Evolutionary conservation across 176 grass and related monocot species (phyloP), one percentile per base, ranked within the genome.

Genomic region (Poa pratensis): DNA sequence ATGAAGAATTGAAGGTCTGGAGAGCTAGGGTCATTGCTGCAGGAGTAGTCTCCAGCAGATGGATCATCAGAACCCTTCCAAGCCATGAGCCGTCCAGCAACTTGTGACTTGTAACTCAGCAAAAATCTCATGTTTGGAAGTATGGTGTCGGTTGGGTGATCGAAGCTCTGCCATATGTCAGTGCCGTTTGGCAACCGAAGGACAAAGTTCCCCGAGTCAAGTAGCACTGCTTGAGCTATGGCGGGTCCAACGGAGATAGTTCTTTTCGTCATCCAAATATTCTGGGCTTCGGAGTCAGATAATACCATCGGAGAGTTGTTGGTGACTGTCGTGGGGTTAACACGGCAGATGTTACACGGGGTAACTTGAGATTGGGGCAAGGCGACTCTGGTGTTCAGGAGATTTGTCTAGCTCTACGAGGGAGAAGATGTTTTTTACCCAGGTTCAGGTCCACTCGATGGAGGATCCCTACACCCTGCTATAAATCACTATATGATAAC

Each of bases 21-120:
- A 15, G 72, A 11, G 17, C 6, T 35, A 2, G 77, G 40, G 16
- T 32, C 77, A 3, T 24, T 10, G 5, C 59, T n/a, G 39, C 5
- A 17, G 24, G 59, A 80, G 59, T 65, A 80, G 22, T 80, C 59
- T 4, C 77, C 40, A 27, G 77, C 48, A 27, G 76, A 80, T 11
- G 77, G 77, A 24, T 80, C 77, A 27, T 28, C 15, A 1, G 0
- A 10, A 5, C 77, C 40, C 17, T 49, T 80, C 77, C 77, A 80
- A 64, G 77, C 4, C 19, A 80, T 16, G 5, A 64, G 5, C 0
- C 42, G 22, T 9, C 6, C 6, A 3, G 8, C 42, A 5, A 73
- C 22, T 49, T 49, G 42, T 26, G 12, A 2, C 69, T 73, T 73
- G 69, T 73, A 73, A 42, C 69, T 73, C 69, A 73, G 1, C 13